phyloP scores from a whole-genome alignment of 179 eudicot species.

The Spinacia oleracea region DNA sequence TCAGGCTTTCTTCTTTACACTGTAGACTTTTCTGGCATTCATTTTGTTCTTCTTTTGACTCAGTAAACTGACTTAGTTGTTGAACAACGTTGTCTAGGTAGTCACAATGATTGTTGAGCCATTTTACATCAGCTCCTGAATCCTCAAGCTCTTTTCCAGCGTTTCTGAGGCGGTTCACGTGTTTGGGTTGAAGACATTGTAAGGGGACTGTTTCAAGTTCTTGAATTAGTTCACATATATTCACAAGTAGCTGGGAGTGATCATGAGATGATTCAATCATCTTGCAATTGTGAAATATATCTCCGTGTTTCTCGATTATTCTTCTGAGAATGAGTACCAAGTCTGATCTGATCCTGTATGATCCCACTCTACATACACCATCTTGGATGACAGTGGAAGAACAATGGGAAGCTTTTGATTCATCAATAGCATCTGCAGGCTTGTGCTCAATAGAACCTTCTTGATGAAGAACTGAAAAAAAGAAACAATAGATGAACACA shows the following conservation, averaged over 20 bases:
- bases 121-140: slow-evolving; percentile 22
- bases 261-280: neutral
- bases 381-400: too few relatives aligned
- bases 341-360: slow-evolving; percentile 6
- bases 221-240: slow-evolving; percentile 11
- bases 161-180: slow-evolving; percentile 11
- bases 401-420: neutral
- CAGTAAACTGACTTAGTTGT: slow-evolving; percentile 2
- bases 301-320: slow-evolving; percentile 3
- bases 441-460: neutral
- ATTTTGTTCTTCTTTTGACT: slow-evolving; percentile 7
- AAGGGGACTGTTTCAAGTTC: slow-evolving; percentile 10
- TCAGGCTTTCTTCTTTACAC: neutral
- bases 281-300: slow-evolving; percentile 5
- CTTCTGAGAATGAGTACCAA: slow-evolving; percentile 3
- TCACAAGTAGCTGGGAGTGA: slow-evolving; percentile 7
- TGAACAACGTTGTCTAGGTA: slow-evolving; percentile 9
- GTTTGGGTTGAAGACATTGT: slow-evolving; percentile 3
- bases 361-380: neutral
- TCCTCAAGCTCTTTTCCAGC: neutral
- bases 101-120: slow-evolving; percentile 21
- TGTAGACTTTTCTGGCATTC: neutral
- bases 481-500: too few relatives aligned
- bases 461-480: neutral
- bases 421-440: neutral